Evolutionary conservation across 1,139 yeast species (phyloP), one percentile per base, ranked within the genome.

Genomic region (Magnusiomyces tetraspermus): DNA sequence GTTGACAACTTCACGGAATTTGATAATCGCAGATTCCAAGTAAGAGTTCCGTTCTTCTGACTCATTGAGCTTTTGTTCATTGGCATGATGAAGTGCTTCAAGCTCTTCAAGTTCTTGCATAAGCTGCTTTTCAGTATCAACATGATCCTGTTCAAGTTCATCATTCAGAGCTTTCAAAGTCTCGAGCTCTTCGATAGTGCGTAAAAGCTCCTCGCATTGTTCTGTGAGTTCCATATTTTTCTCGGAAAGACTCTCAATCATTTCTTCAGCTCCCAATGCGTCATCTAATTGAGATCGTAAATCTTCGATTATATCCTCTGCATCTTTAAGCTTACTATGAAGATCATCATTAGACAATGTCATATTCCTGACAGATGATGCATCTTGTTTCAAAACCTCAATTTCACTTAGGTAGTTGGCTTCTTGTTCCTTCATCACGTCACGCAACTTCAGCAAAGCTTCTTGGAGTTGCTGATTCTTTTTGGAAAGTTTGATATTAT

Each of bases 81-180:
- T 72, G 2, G 63, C 61, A 3, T 60, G 61, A 40, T 71, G 57
- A 10, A 66, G 60, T 1, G 59, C 54, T 51, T 71, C 68, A 13
- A 77, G 63, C 0, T 60, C 58, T 4, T 66, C 65, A n/a, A 83
- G 67, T 30, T 80, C 79, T 3, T 63, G 60, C 28, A 71, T 67
- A 24, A 83, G 69, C 49, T 81, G 83, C n/a, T 62, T 60, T 58
- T 83, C 88, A 0, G 80, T 72, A n/a, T 73, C 75, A 0, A 66
- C 55, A 56, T 80, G 85, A 49, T 72, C 72, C 15, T 73, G 76
- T 55, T 85, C 92, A n/a, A 86, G 69, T 57, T 82, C 83, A 52
- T 73, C 77, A 55, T 81, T 83, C 19, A 85, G 66, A 46, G 76
- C 79, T 55, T 77, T 80, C 23, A 85, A 64, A 52, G 81, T 82